These are phyloP conservation scores for Ophiocordyceps camponoti-floridani DNA, from an alignment of 2,329 filamentous ascomycete species.

Conservation along the genomic window DNA sequence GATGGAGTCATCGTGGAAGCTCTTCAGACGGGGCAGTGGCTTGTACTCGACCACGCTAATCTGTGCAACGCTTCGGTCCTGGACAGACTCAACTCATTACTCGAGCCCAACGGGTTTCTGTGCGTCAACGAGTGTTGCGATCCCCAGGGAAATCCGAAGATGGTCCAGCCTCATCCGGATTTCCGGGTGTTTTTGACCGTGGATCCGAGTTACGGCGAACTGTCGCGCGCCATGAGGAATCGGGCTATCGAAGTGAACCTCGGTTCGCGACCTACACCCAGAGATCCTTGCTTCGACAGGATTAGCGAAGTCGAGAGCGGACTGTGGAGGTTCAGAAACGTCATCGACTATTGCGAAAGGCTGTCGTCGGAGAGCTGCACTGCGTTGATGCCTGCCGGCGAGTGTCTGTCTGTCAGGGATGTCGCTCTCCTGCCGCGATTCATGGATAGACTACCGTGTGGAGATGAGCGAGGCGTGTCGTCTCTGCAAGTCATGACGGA, in stretches of 20 bases:
- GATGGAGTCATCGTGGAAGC: slow-evolving; percentile 85
- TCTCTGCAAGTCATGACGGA: slow-evolving; percentile 7
- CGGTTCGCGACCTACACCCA: slow-evolving; percentile 21
- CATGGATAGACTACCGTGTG: slow-evolving; percentile 7
- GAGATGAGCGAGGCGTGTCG: not conserved
- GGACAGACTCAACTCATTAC: slow-evolving; percentile 81
- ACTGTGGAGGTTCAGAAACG: slow-evolving; percentile 27
- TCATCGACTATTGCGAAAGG: slow-evolving; percentile 13
- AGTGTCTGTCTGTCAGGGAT: slow-evolving; percentile 29
- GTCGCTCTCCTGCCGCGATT: slow-evolving; percentile 19
- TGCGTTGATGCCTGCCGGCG: slow-evolving; percentile 15
- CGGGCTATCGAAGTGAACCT: slow-evolving; percentile 81
- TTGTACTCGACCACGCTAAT: slow-evolving; percentile 93
- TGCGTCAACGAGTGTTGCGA: slow-evolving; percentile 89
- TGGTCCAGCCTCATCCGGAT: slow-evolving; percentile 65
- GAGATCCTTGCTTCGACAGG: slow-evolving; percentile 16
- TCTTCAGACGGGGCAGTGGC: slow-evolving; percentile 71
- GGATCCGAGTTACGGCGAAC: slow-evolving; percentile 78
- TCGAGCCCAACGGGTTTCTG: slow-evolving; percentile 75
- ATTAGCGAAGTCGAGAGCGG: slow-evolving; percentile 29
- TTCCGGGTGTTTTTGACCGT: slow-evolving; percentile 91
- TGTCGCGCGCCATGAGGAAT: slow-evolving; percentile 94
- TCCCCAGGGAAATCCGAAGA: slow-evolving; percentile 59
- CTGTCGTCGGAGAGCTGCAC: slow-evolving; percentile 7
- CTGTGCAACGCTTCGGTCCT: slow-evolving; percentile 89